Conservation (phyloP, 768 basidiomycete genomes). For the Amanita fuliginea region DNA sequence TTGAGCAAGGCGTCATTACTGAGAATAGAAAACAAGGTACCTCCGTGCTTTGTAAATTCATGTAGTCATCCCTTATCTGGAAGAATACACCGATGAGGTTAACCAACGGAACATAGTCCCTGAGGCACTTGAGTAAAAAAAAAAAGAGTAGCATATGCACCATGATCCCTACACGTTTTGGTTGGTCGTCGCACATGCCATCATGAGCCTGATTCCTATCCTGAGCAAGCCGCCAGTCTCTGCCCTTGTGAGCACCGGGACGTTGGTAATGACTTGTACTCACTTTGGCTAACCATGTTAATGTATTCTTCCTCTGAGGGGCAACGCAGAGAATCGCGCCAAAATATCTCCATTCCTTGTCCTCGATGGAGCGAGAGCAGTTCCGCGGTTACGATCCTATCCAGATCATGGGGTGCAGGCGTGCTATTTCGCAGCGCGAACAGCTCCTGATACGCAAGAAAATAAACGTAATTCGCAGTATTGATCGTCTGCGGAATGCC, state of each 20-base stretch:
- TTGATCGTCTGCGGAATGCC: constrained; percentile 97
- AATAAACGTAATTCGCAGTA: constrained; percentile 94
- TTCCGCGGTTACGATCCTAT: constrained; percentile 69
- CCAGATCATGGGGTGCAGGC: constrained; percentile 32
- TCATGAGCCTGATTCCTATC: constrained; percentile 92
- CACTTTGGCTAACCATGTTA: constrained; percentile 94
- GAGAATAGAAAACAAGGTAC: constrained; percentile 25
- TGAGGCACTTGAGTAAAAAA: constrained; percentile 17
- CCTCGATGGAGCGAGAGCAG: constrained; percentile 86
- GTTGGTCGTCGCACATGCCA: constrained; percentile 71
- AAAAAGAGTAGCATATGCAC: background rate
- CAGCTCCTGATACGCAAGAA: constrained; percentile 83
- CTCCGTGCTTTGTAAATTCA: constrained; percentile 85
- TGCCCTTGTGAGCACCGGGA: constrained; percentile 18
- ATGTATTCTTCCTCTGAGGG: constrained; percentile 95
- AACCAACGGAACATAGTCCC: constrained; percentile 86
- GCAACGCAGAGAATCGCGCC: constrained; percentile 85
- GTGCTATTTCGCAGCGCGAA: constrained; percentile 37
- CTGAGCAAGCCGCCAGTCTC: constrained; percentile 93
- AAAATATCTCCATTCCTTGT: constrained; percentile 89
- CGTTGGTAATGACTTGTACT: background rate
- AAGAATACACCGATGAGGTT: constrained; percentile 93
- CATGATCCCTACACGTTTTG: constrained; percentile 35
- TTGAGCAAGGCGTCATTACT: background rate
- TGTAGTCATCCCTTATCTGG: constrained; percentile 95